phyloP scores from a whole-genome alignment of 1,284 basidiomycete species.

The Ustilago shanxiensis region DNA sequence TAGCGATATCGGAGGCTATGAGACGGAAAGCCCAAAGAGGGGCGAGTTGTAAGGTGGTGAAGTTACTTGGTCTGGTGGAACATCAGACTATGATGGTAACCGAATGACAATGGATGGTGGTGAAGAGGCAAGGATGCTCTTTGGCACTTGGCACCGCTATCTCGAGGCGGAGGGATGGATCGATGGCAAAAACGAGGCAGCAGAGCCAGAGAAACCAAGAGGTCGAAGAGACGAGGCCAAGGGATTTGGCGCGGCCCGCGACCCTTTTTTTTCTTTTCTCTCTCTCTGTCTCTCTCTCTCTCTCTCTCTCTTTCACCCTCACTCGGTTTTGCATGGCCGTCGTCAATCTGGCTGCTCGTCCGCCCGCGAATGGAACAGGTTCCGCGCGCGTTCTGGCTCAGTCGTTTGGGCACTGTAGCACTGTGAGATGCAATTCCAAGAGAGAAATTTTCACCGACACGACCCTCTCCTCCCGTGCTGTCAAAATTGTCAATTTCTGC shows the following conservation, averaged over 20 bases:
- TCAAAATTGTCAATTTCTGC: slow-evolving; percentile 8
- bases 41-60: slow-evolving; percentile 8
- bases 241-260: slow-evolving; percentile 1
- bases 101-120: slow-evolving; percentile 26
- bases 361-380: not conserved
- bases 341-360: not conserved
- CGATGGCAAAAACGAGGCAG: not conserved
- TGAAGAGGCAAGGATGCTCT: slow-evolving; percentile 9
- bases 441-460: not conserved
- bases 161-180: not conserved
- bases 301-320: too few relatives aligned
- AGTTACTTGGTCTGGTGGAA: slow-evolving; percentile 11
- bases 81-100: slow-evolving; percentile 24
- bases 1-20: slow-evolving; percentile 60
- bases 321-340: not conserved
- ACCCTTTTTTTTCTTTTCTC: not conserved
- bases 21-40: slow-evolving; percentile 21
- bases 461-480: not conserved
- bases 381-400: slow-evolving; percentile 14
- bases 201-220: not conserved
- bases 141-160: too few relatives aligned
- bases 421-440: not conserved
- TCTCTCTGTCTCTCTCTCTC: not conserved
- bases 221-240: too few relatives aligned
- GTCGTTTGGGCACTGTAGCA: slow-evolving; percentile 9